Conservation (phyloP, 2,329 filamentous ascomycete species). For the Aspergillus sergii region DNA sequence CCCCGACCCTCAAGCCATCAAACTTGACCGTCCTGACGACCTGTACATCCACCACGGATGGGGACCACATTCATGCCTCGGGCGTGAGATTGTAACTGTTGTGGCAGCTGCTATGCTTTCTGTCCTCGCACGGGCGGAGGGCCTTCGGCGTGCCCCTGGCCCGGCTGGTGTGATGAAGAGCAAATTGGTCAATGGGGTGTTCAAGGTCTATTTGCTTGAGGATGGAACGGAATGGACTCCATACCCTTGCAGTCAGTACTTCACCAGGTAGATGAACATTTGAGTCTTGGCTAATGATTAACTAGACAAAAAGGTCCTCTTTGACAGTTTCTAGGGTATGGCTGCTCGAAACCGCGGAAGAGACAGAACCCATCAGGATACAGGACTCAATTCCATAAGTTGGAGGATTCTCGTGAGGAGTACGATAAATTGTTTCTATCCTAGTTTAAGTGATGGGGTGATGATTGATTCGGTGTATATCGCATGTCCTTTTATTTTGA, state of each 20-base stretch:
- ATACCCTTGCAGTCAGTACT: slow-evolving; percentile 13
- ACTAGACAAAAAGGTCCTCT: slow-evolving; percentile 13
- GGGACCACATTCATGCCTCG: slow-evolving; percentile 9
- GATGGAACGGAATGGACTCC: slow-evolving; percentile 9
- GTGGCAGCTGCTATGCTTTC: slow-evolving; percentile 7
- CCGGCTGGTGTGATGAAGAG: slow-evolving; percentile 7
- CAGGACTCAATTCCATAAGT: background rate
- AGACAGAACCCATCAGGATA: background rate
- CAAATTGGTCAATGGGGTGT: background rate
- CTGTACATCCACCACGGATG: slow-evolving; percentile 10
- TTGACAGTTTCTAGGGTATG: slow-evolving; percentile 1
- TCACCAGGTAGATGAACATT: background rate
- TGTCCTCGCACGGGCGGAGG: background rate
- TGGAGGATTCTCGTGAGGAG: no score
- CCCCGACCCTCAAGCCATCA: slow-evolving; percentile 3
- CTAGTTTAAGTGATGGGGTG: no score
- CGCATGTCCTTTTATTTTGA: no score
- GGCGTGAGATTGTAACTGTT: slow-evolving; percentile 5
- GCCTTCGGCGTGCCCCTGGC: slow-evolving; percentile 3
- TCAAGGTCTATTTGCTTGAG: slow-evolving; percentile 11
- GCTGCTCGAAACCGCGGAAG: background rate
- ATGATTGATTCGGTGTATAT: no score
- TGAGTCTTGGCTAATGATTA: background rate
- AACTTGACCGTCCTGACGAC: slow-evolving; percentile 9
- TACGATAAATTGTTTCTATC: no score